Conservation (phyloP, 108 stramenopile genomes). For the Tribonema minus region DNA sequence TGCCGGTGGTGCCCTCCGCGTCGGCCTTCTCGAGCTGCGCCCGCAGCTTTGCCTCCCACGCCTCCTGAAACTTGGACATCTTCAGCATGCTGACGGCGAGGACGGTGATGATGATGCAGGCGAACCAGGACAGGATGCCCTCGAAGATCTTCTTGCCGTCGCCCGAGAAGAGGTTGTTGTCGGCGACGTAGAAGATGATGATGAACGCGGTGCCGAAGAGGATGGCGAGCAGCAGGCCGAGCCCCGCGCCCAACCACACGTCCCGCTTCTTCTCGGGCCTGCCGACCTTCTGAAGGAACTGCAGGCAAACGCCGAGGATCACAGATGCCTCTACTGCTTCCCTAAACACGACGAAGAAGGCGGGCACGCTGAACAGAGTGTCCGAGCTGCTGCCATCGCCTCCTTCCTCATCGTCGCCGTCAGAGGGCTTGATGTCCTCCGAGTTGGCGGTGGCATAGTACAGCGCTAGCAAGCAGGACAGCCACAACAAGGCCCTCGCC, state of each 20-base stretch:
- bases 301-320: constrained; percentile 29
- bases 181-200: constrained; percentile 29
- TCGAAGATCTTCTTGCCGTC: constrained; percentile 19
- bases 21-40: constrained; percentile 26
- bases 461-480: no score
- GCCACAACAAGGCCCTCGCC: no score
- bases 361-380: constrained; percentile 38
- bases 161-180: constrained; percentile 20
- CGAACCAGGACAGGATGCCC: constrained; percentile 10
- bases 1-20: constrained; percentile 5
- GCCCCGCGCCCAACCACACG: constrained; percentile 26
- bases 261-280: constrained; percentile 5
- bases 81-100: constrained; percentile 34
- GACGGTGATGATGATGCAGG: constrained; percentile 35
- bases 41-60: constrained; percentile 27
- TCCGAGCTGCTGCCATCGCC: no score
- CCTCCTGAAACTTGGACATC: constrained; percentile 23
- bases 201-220: constrained; percentile 12
- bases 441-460: no score
- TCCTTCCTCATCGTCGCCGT: no score
- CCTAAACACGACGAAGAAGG: constrained; percentile 33
- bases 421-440: no score
- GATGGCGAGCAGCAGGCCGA: constrained; percentile 8
- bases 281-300: constrained; percentile 33
- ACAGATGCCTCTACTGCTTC: constrained; percentile 15